These are phyloP conservation scores for Myxozyma mucilagina DNA, from an alignment of 805 yeast genomes.

Conservation along the genomic window DNA sequence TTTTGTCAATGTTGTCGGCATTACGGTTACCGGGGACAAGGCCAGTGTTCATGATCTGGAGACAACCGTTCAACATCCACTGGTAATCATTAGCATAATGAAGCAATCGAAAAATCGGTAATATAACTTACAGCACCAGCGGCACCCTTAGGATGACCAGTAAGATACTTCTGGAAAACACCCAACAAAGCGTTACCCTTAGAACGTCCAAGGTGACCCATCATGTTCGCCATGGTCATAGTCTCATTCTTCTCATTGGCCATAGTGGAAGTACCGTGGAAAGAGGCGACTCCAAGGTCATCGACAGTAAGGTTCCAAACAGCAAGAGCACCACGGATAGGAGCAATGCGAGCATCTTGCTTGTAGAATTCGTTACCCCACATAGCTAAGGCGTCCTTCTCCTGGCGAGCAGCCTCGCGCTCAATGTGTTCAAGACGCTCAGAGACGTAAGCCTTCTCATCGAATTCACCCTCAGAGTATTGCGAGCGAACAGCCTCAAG, in stretches of 20 bases:
- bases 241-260: constrained; percentile 99
- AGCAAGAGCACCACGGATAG: constrained; percentile 95
- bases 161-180: constrained; percentile 97
- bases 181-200: constrained; percentile 98
- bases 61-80: constrained; percentile 99
- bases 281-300: constrained; percentile 93
- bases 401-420: constrained; percentile 81
- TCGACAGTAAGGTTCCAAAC: constrained; percentile 90
- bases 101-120: neutral
- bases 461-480: constrained; percentile 45
- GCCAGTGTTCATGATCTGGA: constrained; percentile 90
- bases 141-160: constrained; percentile 99
- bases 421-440: constrained; percentile 88
- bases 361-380: constrained; percentile 96
- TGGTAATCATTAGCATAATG: constrained; percentile 2
- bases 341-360: constrained; percentile 91
- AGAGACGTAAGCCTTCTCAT: constrained; percentile 53
- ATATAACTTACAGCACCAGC: constrained; percentile 73
- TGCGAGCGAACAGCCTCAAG: constrained; percentile 53
- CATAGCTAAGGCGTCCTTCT: constrained; percentile 82
- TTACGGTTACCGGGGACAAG: constrained; percentile 98
- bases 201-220: constrained; percentile 91
- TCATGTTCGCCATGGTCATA: constrained; percentile 85
- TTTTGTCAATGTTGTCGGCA: constrained; percentile 91
- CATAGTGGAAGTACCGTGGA: constrained; percentile 99